phyloP scores from a whole-genome alignment of 2,329 filamentous ascomycete species.

The Escovopsis sp. region DNA sequence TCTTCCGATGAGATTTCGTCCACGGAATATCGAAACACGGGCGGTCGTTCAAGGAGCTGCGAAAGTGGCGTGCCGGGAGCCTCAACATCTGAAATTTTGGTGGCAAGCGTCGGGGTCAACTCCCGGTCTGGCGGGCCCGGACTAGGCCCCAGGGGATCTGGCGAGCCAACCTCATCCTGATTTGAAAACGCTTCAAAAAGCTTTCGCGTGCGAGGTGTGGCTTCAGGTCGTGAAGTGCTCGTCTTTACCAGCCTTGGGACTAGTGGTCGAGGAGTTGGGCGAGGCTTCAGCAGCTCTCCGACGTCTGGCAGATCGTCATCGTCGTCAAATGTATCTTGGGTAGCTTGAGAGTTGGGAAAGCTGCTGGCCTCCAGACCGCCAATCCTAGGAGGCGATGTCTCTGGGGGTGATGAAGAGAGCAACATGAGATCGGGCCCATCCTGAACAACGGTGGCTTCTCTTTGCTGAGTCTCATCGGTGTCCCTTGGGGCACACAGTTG shows the following conservation, averaged over 20 bases:
- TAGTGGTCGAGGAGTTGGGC: slow-evolving; percentile 5
- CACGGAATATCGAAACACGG: neutral
- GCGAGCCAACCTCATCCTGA: no score
- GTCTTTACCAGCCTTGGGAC: slow-evolving; percentile 10
- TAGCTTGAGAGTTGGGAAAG: slow-evolving; percentile 20
- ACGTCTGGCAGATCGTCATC: slow-evolving; percentile 24
- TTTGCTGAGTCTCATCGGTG: slow-evolving; percentile 22
- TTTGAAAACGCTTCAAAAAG: no score
- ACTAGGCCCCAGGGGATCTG: no score
- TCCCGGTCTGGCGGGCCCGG: neutral
- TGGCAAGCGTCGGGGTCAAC: neutral
- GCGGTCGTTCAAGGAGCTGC: neutral
- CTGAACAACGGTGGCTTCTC: slow-evolving; percentile 7
- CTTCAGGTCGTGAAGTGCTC: slow-evolving; percentile 10
- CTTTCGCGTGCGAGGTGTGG: slow-evolving; percentile 16
- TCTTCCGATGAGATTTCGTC: slow-evolving; percentile 13
- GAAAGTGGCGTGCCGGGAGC: neutral
- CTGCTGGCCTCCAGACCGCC: slow-evolving; percentile 16
- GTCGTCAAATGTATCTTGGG: slow-evolving; percentile 21
- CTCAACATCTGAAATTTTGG: neutral
- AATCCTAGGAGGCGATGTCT: slow-evolving; percentile 13
- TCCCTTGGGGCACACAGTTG: slow-evolving; percentile 13
- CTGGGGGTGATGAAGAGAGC: slow-evolving; percentile 15
- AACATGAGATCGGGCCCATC: slow-evolving; percentile 9
- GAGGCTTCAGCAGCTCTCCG: slow-evolving; percentile 16